Evolutionary conservation across 495 filamentous ascomycete genomes (phyloP).

Genomic region (Tuber borchii): DNA sequence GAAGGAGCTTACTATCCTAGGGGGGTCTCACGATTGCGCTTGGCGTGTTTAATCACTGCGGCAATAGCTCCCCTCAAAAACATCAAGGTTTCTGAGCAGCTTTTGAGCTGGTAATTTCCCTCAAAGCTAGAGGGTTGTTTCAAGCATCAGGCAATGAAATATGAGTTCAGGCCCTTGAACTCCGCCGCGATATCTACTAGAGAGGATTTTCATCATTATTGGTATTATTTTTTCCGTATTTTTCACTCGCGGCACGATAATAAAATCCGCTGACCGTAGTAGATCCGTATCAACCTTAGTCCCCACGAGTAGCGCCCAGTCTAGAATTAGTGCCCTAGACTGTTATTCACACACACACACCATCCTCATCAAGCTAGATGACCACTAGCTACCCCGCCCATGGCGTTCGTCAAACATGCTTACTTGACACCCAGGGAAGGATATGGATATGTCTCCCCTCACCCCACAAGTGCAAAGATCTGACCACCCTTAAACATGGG

Average conservation of each 20-base stretch:
- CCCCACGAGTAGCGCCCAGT: not conserved
- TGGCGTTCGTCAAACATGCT: not conserved
- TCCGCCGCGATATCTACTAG: not conserved
- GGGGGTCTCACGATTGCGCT: not conserved
- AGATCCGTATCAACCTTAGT: not conserved
- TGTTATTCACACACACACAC: not conserved
- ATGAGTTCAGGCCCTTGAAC: not conserved
- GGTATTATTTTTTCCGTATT: not conserved
- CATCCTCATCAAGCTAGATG: not conserved
- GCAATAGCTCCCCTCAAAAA: not conserved
- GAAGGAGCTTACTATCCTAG: not conserved
- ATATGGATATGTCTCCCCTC: not conserved
- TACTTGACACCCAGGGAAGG: not conserved
- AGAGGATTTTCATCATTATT: not conserved
- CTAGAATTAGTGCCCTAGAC: not conserved
- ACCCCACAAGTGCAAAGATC: not conserved
- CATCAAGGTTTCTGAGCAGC: not conserved
- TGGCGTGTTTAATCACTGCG: not conserved
- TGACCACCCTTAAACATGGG: not conserved
- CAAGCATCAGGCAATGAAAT: not conserved
- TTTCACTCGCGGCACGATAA: not conserved
- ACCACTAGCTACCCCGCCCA: not conserved
- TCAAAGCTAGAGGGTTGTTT: not conserved
- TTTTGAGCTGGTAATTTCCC: not conserved
- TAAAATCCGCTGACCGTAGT: not conserved